A percentile compares a stretch with the other conserved stretches of the same genome.
phyloP scores from a whole-genome alignment of 306 rosid species.

The Arachis hypogaea region DNA sequence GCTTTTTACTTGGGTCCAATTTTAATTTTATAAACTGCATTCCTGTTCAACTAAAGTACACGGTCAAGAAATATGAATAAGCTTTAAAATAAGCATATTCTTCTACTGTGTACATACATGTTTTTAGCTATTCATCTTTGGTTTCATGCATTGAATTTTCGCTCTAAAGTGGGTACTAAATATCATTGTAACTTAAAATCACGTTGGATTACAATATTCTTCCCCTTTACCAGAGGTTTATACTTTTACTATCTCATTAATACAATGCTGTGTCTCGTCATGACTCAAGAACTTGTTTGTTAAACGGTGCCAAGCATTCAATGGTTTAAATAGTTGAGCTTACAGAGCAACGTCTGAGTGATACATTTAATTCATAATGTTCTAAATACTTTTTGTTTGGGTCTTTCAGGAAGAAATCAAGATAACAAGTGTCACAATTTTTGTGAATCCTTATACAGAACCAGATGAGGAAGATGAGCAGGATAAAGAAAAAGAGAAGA shows the following conservation, averaged over 20 bases:
- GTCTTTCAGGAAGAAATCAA: slow-evolving; percentile 88
- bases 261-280: not conserved
- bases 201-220: slow-evolving; percentile 13
- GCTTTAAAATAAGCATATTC: slow-evolving; percentile 42
- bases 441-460: slow-evolving; percentile 88
- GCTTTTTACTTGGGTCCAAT: not conserved
- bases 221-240: slow-evolving; percentile 11
- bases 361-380: not conserved
- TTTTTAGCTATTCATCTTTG: not conserved
- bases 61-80: slow-evolving; percentile 34
- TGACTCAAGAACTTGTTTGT: slow-evolving; percentile 30
- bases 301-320: slow-evolving; percentile 23
- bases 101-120: slow-evolving; percentile 25
- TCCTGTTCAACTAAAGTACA: slow-evolving; percentile 29
- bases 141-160: slow-evolving; percentile 31
- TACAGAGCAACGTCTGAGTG: slow-evolving; percentile 20
- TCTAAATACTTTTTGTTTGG: not conserved
- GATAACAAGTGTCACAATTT: slow-evolving; percentile 72
- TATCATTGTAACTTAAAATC: slow-evolving; percentile 19
- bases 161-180: not conserved
- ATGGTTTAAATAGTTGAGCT: slow-evolving; percentile 35
- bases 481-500: slow-evolving; percentile 63
- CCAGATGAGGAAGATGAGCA: slow-evolving; percentile 86
- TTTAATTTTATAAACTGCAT: slow-evolving; percentile 22
- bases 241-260: not conserved